Percentiles rank a stretch among this genome's conserved stretches.
Evolutionary conservation across 2,329 filamentous ascomycete species (phyloP).

Genomic region (Xylariales sp.): DNA sequence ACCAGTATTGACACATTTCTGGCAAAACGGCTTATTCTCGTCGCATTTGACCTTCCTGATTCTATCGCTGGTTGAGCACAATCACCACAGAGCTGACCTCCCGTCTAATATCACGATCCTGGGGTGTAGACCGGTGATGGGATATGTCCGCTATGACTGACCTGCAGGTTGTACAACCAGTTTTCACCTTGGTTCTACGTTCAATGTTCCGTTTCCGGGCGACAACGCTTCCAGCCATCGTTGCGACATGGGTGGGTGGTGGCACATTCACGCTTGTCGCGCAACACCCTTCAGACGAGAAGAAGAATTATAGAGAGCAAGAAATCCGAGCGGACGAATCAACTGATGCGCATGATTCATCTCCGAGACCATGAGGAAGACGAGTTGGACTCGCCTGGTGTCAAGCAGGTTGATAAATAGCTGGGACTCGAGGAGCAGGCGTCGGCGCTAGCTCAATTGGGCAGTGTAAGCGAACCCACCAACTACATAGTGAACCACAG

Average conservation of each 20-base stretch:
- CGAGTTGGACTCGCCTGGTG: background rate
- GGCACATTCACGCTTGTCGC: slow-evolving; percentile 8
- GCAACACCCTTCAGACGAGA: slow-evolving; percentile 13
- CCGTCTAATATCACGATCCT: background rate
- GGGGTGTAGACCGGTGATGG: slow-evolving; percentile 12
- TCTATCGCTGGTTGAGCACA: slow-evolving; percentile 20
- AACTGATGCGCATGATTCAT: slow-evolving; percentile 10
- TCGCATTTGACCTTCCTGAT: slow-evolving; percentile 35
- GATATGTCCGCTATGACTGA: slow-evolving; percentile 20
- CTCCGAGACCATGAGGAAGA: background rate
- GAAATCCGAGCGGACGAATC: slow-evolving; percentile 23
- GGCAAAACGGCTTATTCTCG: slow-evolving; percentile 30
- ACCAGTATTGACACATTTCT: slow-evolving; percentile 32
- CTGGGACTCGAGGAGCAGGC: background rate
- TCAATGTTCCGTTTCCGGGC: slow-evolving; percentile 22
- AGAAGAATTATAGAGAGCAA: slow-evolving; percentile 12
- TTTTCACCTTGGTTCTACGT: slow-evolving; percentile 33
- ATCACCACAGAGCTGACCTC: slow-evolving; percentile 2
- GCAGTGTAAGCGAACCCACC: background rate
- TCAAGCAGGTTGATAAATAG: background rate
- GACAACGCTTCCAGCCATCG: slow-evolving; percentile 19
- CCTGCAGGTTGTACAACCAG: slow-evolving; percentile 39
- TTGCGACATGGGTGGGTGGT: slow-evolving; percentile 9
- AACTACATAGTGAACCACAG: too few species aligned
- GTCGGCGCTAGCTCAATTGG: background rate